Evolutionary conservation across 768 basidiomycete species (phyloP), one percentile per base, ranked within the genome.

Genomic region (Steccherinum ochraceum): DNA sequence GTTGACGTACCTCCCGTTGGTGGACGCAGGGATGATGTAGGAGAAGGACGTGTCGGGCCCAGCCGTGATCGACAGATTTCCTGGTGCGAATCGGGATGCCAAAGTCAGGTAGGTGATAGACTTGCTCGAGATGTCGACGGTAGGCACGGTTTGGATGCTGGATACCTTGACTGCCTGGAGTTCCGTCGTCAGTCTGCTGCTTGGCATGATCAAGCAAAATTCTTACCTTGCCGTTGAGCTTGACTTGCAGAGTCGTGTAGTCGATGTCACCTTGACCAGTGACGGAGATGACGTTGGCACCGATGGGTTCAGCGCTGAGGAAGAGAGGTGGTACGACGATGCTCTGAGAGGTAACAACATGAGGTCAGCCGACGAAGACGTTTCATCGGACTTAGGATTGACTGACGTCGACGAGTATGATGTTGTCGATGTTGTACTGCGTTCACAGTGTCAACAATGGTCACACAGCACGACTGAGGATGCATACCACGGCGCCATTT

Each of bases 281-380:
- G 16, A 79, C 69, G 4, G 76, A 76, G 41, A 80, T 63, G 4
- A 75, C 53, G 51, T 78, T 72, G 56, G 66, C 72, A 4, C 67
- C 68, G 10, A 80, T 52, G 0, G 78, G 78, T 53, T 79, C 78
- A 0, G 77, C 78, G 50, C 74, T 74, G 55, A 80, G 64, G 56
- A 80, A 73, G 51, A 73, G 57, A 3, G 78, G 78, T 2, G 65
- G 57, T 24, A 80, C 63, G 45, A 72, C 60, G 51, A 80, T 76
- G 30, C 61, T 57, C 72, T 49, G 42, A 7, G 26, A 76, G 40
- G 7, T 49, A 18, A 43, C 20, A 12, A 24, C 46, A 30, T 46
- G 43, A 7, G n/a, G 7, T 40, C 19, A 20, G 40, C 26, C 18
- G 3, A 30, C 21, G 40, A 25, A 21, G 26, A 43, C 24, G 25